Evolutionary conservation across 306 rosid genomes (phyloP), one percentile per base, ranked within the genome.

Genomic region (Vigna hirtella): DNA sequence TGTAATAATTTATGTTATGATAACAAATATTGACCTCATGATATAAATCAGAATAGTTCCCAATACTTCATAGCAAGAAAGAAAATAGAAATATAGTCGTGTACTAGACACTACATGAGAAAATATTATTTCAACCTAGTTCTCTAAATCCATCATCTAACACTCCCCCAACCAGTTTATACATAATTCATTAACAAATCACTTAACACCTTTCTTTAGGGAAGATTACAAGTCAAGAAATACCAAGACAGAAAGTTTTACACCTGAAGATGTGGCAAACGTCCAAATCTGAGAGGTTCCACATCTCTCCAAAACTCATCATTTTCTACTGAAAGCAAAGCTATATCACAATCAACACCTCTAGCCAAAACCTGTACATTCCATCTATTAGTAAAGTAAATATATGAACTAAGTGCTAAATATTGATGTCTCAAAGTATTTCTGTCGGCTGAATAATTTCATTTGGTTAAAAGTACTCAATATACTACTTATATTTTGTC

Each of bases 241-340:
- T 9, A 52, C 76, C 26, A 62, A 58, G 57, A 36, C 48, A 51
- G 74, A 49, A 26, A 70, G 48, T 18, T 85, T 43, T 72, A 83
- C 81, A 95, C 98, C 99, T 95, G 99, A 86, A 95, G 99, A 77
- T 87, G 89, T 28, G 99, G 99, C 93, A 95, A 84, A 80, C 81
- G 85, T 72, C 99, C 99, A 51, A 95, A 83, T 66, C 70, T 83
- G 50, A 95, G 98, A 55, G 98, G 97, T 58, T 90, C 96, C 32
- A 85, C 97, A 51, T 90, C 98, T 84, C 84, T 87, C 99, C 99
- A 95, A 55, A 95, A 95, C 75, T 91, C 96, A 62, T 87, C 91
- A 72, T 75, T 95, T 87, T 93, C 99, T 76, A 95, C 99, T 42
- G 98, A 87, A 79, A 95, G 97, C 89, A 95, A 88, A 80, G 99